Conservation (phyloP, 441 rosid species). For the Omphalea diandra region DNA sequence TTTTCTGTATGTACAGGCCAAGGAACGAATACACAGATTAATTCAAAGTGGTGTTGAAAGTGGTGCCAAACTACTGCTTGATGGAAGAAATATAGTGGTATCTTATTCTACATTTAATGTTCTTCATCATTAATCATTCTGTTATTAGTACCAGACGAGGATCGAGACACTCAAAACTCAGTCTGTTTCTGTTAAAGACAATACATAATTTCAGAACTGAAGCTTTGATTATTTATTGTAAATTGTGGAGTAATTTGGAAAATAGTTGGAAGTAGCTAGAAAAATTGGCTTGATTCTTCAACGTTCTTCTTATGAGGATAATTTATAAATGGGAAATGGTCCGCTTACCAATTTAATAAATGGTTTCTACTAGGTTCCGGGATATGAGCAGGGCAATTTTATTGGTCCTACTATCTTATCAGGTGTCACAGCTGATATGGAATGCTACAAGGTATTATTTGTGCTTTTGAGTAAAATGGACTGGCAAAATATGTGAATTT, state of each 20-base stretch:
- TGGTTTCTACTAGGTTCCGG: conserved; percentile 68
- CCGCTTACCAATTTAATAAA: not conserved
- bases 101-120: not conserved
- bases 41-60: conserved; percentile 74
- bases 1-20: conserved; percentile 55
- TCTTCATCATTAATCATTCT: conserved; percentile 1
- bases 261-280: not conserved
- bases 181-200: not conserved
- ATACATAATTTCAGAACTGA: not conserved
- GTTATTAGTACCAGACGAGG: not conserved
- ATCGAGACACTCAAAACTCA: not conserved
- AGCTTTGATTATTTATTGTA: not conserved
- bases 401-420: conserved; percentile 88
- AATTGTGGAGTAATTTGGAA: not conserved
- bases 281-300: not conserved
- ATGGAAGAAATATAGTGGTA: conserved; percentile 87
- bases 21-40: conserved; percentile 70
- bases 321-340: not conserved
- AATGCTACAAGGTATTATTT: conserved; percentile 77
- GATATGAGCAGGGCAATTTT: conserved; percentile 83
- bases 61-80: conserved; percentile 80
- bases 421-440: conserved; percentile 81
- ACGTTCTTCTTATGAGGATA: not conserved
- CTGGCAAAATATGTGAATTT: conserved; percentile 3
- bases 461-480: conserved; percentile 4